These are phyloP conservation scores for Phytophthora aleatoria DNA, from an alignment of 352 stramenopile species.

Conservation along the genomic window DNA sequence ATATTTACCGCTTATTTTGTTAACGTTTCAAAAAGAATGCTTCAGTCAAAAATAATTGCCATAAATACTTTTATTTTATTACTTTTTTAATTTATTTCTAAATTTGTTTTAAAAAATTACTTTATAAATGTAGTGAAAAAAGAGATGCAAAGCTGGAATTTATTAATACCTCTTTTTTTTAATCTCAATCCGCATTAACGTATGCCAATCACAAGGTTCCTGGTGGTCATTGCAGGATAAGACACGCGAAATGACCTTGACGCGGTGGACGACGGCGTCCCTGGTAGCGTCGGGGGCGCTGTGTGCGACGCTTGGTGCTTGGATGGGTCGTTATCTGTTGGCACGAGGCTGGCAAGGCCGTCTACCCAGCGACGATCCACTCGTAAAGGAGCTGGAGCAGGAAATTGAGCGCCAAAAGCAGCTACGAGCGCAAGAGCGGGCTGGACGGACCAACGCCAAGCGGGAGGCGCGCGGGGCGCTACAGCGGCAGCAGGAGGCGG, in stretches of 20 bases:
- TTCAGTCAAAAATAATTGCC: too few species aligned
- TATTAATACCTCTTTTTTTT: too few species aligned
- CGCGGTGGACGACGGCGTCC: conserved; percentile 29
- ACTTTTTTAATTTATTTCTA: too few species aligned
- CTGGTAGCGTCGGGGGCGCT: conserved; percentile 31
- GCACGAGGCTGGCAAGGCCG: conserved; percentile 1
- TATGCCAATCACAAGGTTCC: not conserved
- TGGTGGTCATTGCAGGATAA: conserved; percentile 5
- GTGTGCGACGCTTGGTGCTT: conserved; percentile 30
- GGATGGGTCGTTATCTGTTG: conserved; percentile 29
- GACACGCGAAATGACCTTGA: conserved; percentile 31
- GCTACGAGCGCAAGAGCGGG: conserved; percentile 74
- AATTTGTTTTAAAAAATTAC: too few species aligned
- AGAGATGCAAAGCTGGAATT: too few species aligned
- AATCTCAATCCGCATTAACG: not conserved
- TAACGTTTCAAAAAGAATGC: too few species aligned
- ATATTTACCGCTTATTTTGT: too few species aligned
- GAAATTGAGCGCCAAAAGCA: conserved; percentile 76
- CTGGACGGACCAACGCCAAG: conserved; percentile 74
- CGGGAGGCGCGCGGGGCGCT: conserved; percentile 66
- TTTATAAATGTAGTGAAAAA: too few species aligned
- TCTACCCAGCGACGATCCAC: conserved; percentile 32
- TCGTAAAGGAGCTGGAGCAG: conserved; percentile 53
- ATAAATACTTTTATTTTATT: too few species aligned
- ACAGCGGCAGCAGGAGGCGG: conserved; percentile 61